These are phyloP conservation scores for Podila clonocystis DNA, from an alignment of 192 early-diverging fungal species.

Conservation along the genomic window DNA sequence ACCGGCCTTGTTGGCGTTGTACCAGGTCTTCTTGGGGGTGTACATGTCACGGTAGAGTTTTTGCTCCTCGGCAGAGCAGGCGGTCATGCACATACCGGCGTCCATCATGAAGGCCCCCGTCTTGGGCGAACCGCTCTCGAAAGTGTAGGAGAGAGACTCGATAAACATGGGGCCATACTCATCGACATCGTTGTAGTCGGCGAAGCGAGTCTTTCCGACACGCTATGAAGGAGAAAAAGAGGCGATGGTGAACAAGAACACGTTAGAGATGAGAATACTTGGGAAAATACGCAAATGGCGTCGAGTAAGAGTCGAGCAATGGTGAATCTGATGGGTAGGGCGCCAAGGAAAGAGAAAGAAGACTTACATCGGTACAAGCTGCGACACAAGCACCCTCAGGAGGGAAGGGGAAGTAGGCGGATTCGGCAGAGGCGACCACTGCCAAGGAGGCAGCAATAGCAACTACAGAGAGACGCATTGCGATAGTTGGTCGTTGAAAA, in stretches of 20 bases:
- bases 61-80: background rate
- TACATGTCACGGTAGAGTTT: no score
- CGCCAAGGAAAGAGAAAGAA: background rate
- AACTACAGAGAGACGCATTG: constrained; percentile 28
- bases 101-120: constrained; percentile 13
- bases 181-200: constrained; percentile 3
- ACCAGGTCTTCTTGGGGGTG: constrained; percentile 11
- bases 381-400: constrained; percentile 31
- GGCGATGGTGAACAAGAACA: background rate
- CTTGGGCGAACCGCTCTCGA: constrained; percentile 8
- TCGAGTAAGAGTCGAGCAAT: background rate
- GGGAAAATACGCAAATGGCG: background rate
- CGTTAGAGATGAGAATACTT: background rate
- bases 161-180: constrained; percentile 11
- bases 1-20: background rate
- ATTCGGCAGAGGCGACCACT: constrained; percentile 23
- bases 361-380: constrained; percentile 24
- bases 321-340: background rate
- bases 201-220: constrained; percentile 24
- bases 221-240: constrained; percentile 2
- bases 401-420: constrained; percentile 28
- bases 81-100: constrained; percentile 17
- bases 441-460: constrained; percentile 25
- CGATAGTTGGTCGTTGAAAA: background rate
- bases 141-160: constrained; percentile 16